Conservation (phyloP, 371 early-diverging fungal species). For the Mucor circinelloides region DNA sequence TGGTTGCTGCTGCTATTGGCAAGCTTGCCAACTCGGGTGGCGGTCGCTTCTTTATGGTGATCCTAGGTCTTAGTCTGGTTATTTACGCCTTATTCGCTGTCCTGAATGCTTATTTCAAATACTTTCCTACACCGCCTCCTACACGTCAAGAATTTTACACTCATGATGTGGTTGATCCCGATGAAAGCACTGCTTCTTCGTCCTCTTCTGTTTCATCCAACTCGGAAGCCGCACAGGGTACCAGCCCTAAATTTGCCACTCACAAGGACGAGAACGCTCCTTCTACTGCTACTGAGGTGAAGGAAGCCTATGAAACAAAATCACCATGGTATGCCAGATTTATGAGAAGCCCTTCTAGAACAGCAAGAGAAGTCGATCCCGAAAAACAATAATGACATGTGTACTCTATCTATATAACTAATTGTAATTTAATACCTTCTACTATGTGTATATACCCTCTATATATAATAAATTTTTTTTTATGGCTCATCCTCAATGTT, state of each 20-base stretch:
- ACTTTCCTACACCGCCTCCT: constrained; percentile 53
- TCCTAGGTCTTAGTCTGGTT: constrained; percentile 40
- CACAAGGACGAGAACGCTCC: not conserved
- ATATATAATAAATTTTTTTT: not conserved
- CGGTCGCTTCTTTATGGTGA: constrained; percentile 42
- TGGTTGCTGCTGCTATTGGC: constrained; percentile 42
- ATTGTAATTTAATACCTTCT: constrained; percentile 3
- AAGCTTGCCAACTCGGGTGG: constrained; percentile 35
- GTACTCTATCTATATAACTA: not conserved
- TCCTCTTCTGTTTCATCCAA: not conserved
- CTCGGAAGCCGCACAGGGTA: not conserved
- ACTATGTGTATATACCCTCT: not conserved
- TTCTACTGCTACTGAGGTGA: not conserved
- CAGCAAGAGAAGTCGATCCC: not conserved
- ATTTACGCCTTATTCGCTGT: constrained; percentile 50
- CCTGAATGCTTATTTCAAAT: constrained; percentile 44
- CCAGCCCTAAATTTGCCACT: not conserved
- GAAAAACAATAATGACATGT: not conserved
- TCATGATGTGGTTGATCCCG: constrained; percentile 13
- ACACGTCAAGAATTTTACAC: constrained; percentile 32
- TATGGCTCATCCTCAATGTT: not conserved
- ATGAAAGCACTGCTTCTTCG: not conserved
- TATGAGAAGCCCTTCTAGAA: not conserved
- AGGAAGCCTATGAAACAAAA: not conserved
- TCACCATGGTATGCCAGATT: not conserved